Evolutionary conservation across 2,329 filamentous ascomycete species (phyloP).

Genomic region (Cladophialophora exuberans): DNA sequence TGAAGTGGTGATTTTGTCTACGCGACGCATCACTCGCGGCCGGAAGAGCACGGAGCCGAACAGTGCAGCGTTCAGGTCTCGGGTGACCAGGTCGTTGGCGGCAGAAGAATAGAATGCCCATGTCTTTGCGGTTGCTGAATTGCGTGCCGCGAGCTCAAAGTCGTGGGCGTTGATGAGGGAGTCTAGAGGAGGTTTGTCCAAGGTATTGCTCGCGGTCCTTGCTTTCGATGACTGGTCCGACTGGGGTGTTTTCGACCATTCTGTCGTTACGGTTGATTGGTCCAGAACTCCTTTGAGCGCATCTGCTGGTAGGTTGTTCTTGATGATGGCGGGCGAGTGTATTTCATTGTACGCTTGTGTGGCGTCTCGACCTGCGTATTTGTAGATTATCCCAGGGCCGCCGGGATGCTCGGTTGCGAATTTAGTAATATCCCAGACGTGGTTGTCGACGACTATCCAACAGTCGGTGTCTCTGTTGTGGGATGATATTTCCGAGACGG

Average conservation of each 20-base stretch:
- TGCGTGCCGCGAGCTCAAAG: slow-evolving; percentile 61
- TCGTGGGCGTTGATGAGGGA: slow-evolving; percentile 63
- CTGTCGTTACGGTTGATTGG: slow-evolving; percentile 50
- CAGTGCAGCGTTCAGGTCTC: slow-evolving; percentile 56
- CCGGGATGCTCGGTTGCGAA: slow-evolving; percentile 68
- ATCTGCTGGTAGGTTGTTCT: slow-evolving; percentile 45
- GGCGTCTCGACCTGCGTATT: slow-evolving; percentile 59
- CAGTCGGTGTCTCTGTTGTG: slow-evolving; percentile 57
- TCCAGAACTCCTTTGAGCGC: slow-evolving; percentile 57
- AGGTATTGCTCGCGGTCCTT: slow-evolving; percentile 29
- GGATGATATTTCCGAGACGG: slow-evolving; percentile 41
- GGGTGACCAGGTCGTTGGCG: slow-evolving; percentile 64
- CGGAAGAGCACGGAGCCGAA: slow-evolving; percentile 63
- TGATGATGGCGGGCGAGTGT: slow-evolving; percentile 54
- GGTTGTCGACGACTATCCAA: slow-evolving; percentile 71
- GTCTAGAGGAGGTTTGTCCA: slow-evolving; percentile 54
- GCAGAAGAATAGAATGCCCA: slow-evolving; percentile 72
- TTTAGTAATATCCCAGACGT: slow-evolving; percentile 69
- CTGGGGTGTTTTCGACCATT: slow-evolving; percentile 50
- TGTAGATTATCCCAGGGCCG: slow-evolving; percentile 48
- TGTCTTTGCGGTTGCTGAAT: slow-evolving; percentile 63
- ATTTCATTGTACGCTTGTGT: slow-evolving; percentile 57
- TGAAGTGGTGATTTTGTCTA: slow-evolving; percentile 54
- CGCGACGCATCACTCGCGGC: slow-evolving; percentile 61
- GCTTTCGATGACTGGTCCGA: slow-evolving; percentile 36